phyloP scores from a whole-genome alignment of 768 basidiomycete species.

The Lentinula sp. region DNA sequence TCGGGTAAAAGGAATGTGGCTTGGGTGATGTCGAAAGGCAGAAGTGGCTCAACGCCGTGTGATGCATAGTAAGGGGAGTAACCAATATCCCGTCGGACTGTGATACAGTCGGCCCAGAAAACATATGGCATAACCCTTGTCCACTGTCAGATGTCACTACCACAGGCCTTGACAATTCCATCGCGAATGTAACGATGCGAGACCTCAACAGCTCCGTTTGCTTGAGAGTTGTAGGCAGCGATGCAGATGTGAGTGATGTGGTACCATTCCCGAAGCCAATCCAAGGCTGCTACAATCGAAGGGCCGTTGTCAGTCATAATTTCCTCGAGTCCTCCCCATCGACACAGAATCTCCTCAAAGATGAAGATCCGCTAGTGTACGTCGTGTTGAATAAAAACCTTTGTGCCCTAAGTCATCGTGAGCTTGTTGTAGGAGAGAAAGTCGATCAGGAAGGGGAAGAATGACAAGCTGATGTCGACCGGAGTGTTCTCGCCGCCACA shows the following conservation, averaged over 20 bases:
- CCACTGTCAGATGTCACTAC: constrained; percentile 26
- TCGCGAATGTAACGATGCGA: constrained; percentile 21
- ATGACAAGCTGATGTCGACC: too few species aligned
- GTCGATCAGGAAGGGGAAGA: too few species aligned
- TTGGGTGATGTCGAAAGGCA: constrained; percentile 18
- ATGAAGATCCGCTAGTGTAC: background rate
- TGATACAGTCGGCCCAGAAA: constrained; percentile 25
- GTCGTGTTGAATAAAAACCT: background rate
- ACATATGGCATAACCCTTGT: constrained; percentile 14
- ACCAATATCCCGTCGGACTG: constrained; percentile 18
- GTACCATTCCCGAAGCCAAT: constrained; percentile 11
- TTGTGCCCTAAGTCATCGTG: background rate
- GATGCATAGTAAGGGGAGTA: constrained; percentile 26
- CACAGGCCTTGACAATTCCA: constrained; percentile 22
- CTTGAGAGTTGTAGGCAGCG: constrained; percentile 33
- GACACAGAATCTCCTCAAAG: constrained; percentile 11
- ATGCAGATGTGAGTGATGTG: constrained; percentile 26
- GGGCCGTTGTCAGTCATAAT: constrained; percentile 35
- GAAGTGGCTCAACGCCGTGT: constrained; percentile 3
- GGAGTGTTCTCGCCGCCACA: background rate
- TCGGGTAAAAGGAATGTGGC: constrained; percentile 14
- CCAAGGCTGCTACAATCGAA: constrained; percentile 20
- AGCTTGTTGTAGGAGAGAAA: too few species aligned
- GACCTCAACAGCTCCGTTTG: constrained; percentile 29
- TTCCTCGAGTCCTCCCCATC: constrained; percentile 27